A percentile compares a stretch with the other conserved stretches of the same genome.
Conservation (phyloP, 805 yeast genomes). For the Tanozyma kutaoensis region DNA sequence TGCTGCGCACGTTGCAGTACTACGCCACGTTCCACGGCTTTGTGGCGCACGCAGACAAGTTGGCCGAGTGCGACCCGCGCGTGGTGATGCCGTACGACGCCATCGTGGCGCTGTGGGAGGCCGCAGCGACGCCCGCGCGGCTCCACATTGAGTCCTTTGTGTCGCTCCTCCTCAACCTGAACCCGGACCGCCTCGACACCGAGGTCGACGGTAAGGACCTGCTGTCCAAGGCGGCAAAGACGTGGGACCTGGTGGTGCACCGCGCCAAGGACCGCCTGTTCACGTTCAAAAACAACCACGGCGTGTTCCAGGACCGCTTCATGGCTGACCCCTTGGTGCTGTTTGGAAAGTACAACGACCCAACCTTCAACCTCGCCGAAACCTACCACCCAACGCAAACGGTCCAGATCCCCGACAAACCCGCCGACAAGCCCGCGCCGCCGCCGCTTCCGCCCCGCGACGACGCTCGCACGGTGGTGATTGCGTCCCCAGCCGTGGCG, state of each 20-base stretch:
- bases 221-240: constrained; percentile 6
- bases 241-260: constrained; percentile 14
- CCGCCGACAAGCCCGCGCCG: too few species aligned
- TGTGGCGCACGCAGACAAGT: constrained; percentile 3
- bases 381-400: constrained; percentile 15
- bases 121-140: constrained; percentile 19
- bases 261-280: constrained; percentile 10
- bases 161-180: constrained; percentile 14
- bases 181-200: constrained; percentile 21
- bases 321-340: constrained; percentile 19
- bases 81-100: constrained; percentile 11
- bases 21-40: constrained; percentile 19
- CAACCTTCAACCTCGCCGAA: constrained; percentile 10
- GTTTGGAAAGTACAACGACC: constrained; percentile 14
- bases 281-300: constrained; percentile 14
- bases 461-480: too few species aligned
- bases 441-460: too few species aligned
- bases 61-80: constrained; percentile 1
- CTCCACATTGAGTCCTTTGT: constrained; percentile 24
- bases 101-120: constrained; percentile 27
- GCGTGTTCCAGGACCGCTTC: constrained; percentile 17
- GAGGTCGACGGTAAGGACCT: constrained; percentile 15
- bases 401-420: too few species aligned
- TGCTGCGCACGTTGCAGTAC: constrained; percentile 14
- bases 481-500: too few species aligned